Evolutionary conservation across 257 asterid genomes (phyloP).

Genomic region (Handroanthus guayacan): DNA sequence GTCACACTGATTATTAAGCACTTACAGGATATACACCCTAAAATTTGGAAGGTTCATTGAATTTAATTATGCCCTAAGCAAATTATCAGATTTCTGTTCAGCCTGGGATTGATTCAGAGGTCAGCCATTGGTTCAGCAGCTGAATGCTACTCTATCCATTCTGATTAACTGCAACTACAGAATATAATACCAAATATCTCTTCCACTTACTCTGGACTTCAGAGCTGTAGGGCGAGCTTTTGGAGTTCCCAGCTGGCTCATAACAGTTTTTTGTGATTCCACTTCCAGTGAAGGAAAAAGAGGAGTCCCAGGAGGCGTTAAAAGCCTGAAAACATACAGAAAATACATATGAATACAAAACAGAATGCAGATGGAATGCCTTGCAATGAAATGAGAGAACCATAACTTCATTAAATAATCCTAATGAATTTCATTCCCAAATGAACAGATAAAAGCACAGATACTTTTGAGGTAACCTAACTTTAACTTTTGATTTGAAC

Average conservation of each 20-base stretch:
- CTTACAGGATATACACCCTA: conserved; percentile 14
- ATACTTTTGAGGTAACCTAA: neutral
- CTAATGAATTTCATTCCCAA: conserved; percentile 6
- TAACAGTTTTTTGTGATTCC: conserved; percentile 85
- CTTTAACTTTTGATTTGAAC: neutral
- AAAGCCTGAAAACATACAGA: conserved; percentile 72
- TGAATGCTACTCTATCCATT: neutral
- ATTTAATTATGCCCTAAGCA: neutral
- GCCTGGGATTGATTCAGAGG: conserved; percentile 1
- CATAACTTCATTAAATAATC: conserved; percentile 4
- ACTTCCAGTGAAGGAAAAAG: conserved; percentile 95
- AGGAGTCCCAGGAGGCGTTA: conserved; percentile 99
- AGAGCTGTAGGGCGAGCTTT: conserved; percentile 87
- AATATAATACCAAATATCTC: conserved; percentile 19
- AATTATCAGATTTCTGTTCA: neutral
- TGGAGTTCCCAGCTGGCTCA: conserved; percentile 77
- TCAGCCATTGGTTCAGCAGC: conserved; percentile 11
- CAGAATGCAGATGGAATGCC: conserved; percentile 13
- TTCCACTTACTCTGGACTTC: conserved; percentile 84
- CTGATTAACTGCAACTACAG: conserved; percentile 14
- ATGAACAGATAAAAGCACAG: neutral
- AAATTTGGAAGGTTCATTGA: neutral
- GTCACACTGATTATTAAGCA: conserved; percentile 14
- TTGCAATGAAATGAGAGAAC: conserved; percentile 25
- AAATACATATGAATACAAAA: conserved; percentile 19